phyloP scores from a whole-genome alignment of 371 early-diverging fungal species.

The Apophysomyces trapeziformis region DNA sequence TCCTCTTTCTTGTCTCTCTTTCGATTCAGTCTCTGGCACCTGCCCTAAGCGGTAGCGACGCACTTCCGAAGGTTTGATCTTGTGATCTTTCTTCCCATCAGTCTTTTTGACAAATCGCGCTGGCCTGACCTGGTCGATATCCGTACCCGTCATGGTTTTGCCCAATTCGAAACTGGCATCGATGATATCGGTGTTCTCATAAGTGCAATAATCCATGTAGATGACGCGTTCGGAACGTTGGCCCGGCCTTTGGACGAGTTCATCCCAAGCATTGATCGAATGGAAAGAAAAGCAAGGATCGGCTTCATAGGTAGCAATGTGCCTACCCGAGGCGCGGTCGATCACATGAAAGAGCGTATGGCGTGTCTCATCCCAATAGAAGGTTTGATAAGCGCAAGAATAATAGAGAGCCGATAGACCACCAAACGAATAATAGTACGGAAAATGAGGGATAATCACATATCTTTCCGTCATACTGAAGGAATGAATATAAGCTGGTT shows the following conservation, averaged over 20 bases:
- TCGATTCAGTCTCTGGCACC: constrained; percentile 28
- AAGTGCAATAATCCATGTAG: constrained; percentile 49
- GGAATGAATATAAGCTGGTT: constrained; percentile 65
- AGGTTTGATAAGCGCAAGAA: constrained; percentile 60
- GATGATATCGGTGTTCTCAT: constrained; percentile 55
- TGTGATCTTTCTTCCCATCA: constrained; percentile 35
- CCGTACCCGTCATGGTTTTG: constrained; percentile 30
- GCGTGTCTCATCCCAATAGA: constrained; percentile 56
- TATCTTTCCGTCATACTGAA: constrained; percentile 67
- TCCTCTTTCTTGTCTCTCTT: background rate
- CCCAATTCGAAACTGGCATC: constrained; percentile 56
- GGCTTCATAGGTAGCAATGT: constrained; percentile 66
- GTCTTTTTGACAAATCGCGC: constrained; percentile 45
- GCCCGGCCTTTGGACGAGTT: constrained; percentile 40
- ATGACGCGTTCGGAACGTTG: constrained; percentile 46
- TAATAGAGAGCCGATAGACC: constrained; percentile 64
- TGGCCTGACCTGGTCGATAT: constrained; percentile 40
- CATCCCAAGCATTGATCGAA: constrained; percentile 65
- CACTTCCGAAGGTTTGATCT: constrained; percentile 49
- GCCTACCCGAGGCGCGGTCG: constrained; percentile 53
- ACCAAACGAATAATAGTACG: constrained; percentile 60
- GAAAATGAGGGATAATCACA: constrained; percentile 66
- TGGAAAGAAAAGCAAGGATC: constrained; percentile 69
- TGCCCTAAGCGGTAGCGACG: constrained; percentile 48
- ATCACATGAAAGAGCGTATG: constrained; percentile 62